Evolutionary conservation across 352 stramenopile species (phyloP), one percentile per base, ranked within the genome.

Genomic region (Phytophthora melonis): DNA sequence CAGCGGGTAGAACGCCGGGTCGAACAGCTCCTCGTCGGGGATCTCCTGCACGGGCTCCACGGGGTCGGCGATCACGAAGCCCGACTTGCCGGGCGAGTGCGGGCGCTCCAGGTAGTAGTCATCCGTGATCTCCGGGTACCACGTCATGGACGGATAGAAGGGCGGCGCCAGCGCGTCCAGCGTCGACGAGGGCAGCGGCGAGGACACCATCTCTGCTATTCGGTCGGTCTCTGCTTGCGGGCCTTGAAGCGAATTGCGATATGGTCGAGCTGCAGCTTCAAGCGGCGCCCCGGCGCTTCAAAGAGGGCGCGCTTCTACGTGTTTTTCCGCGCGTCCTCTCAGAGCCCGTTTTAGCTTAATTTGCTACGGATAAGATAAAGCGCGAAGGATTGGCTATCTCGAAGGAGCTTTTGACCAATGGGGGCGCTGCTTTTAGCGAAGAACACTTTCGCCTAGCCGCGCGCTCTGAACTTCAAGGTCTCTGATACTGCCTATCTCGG

Each of bases 1-100:
- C 55, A 94, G 72, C 30, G 86, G 88, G 75, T 90, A 83, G 68
- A 83, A 81, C 58, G 82, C 80, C 0, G 88, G 58, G 70, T 94
- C 86, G 61, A 94, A 94, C 36, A 94, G 77, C 76, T 94, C 86
- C 62, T 94, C 88, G 43, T 94, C 88, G 1, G 88, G 82, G 56
- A 94, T 84, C 54, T 90, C 82, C 16, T 83, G 80, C 55, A 76
- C 53, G 8, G 67, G 25, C 72, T 84, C 86, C 57, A 87, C 82
- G 13, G 72, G 69, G 65, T 92, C 82, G 6, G 81, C 84, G 63
- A 92, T 88, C 67, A 90, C 87, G 53, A 92, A 92, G 56, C 83
- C 87, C 13, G 79, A 61, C 61, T 83, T 87, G 34, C 84, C 84
- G 0, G 82, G 84, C 36, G 80, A 88, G 70, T 90, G 79, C 50